phyloP scores from a whole-genome alignment of 345 rosid genomes.

The Salix suchowensis region DNA sequence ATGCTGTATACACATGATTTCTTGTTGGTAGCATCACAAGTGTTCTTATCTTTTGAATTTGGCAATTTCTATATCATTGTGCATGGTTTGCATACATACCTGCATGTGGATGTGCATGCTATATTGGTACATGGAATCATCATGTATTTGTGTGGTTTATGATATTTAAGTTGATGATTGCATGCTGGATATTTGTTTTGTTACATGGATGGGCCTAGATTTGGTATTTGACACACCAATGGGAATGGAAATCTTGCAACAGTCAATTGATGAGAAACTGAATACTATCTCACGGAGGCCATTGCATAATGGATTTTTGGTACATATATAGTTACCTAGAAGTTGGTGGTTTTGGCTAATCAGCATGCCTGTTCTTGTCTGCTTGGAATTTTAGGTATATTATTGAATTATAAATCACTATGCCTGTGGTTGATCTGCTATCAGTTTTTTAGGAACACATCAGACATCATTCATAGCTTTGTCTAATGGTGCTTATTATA shows the following conservation, averaged over 20 bases:
- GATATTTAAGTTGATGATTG: neutral
- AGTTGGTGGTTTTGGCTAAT: neutral
- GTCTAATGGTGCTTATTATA: neutral
- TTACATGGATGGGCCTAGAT: neutral
- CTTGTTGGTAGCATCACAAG: neutral
- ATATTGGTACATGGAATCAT: neutral
- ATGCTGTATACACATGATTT: neutral
- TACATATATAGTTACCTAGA: neutral
- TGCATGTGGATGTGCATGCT: neutral
- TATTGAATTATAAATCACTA: neutral
- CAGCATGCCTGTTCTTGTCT: neutral
- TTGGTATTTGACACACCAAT: neutral
- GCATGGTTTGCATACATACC: neutral
- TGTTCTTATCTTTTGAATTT: neutral
- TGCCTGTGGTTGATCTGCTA: neutral
- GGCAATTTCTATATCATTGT: neutral
- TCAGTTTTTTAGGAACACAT: neutral
- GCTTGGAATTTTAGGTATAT: neutral
- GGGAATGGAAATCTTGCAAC: neutral
- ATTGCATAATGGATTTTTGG: neutral
- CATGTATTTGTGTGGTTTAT: neutral
- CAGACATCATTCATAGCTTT: neutral
- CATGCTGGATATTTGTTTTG: neutral
- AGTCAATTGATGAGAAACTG: neutral
- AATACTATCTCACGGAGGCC: neutral